Evolutionary conservation across 169 alveolate genomes (phyloP), one percentile per base, ranked within the genome.

Genomic region (Plasmodium berghei): DNA sequence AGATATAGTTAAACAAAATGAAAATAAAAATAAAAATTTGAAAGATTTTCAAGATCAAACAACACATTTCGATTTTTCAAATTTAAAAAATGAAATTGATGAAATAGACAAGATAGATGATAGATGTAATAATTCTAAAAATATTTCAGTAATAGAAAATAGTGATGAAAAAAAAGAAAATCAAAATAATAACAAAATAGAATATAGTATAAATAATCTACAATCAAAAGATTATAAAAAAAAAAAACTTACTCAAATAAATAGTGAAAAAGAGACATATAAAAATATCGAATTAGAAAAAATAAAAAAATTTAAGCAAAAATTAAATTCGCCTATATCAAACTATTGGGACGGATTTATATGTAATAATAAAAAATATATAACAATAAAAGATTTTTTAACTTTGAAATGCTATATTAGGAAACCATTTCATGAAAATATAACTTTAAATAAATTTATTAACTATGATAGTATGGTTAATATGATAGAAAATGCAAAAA

Each of bases 311-410:
- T 83, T 83, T 49, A 83, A 83, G 28, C 55, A 52, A n/a, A 69
- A 48, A 0, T 67, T 92, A 34, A 90, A 92, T 22, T 92, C 88
- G 14, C 85, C 89, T 70, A 87, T 92, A 16, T 92, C 93, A 34
- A 92, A 92, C 40, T 92, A 92, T 24, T 92, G 93, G 93, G 95
- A 92, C 49, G 95, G 95, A 6, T 92, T 92, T 59, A 88, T 92
- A 18, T 73, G 95, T 56, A 86, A 92, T 70, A 92, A 92, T 20
- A 92, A 92, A 42, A 92, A 92, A 66, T 70, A 85, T 69, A 71
- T 92, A 77, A 86, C 87, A 20, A 74, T 92, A 70, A 92, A 92
- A 52, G 94, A 92, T 63, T 61, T 92, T 5, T 59, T 92, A 9
- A 70, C 91, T 9, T 88, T 86, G 46, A 92, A 92, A 61, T 92